phyloP scores from a whole-genome alignment of 139 green algal genomes.

The Coelastrella sp. region DNA sequence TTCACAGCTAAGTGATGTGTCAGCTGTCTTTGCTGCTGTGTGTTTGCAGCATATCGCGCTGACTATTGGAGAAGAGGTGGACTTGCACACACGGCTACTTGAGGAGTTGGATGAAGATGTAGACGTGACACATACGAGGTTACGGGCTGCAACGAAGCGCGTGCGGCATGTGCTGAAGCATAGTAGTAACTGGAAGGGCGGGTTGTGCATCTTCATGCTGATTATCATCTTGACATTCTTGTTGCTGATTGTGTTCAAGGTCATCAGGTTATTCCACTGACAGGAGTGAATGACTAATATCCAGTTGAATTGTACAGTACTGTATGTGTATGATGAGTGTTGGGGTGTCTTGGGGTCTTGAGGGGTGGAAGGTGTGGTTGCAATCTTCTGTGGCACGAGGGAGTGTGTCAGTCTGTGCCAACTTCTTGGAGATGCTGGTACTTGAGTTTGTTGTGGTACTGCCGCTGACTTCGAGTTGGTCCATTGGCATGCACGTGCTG shows the following conservation, averaged over 20 bases:
- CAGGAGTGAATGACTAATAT: neutral
- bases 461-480: too few relatives aligned
- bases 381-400: too few relatives aligned
- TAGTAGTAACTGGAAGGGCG: conserved; percentile 66
- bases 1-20: neutral
- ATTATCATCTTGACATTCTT: conserved; percentile 77
- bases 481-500: too few relatives aligned
- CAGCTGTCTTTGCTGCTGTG: conserved; percentile 8
- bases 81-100: conserved; percentile 89
- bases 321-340: too few relatives aligned
- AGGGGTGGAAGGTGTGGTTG: too few relatives aligned
- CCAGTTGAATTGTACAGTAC: neutral
- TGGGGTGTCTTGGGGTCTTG: too few relatives aligned
- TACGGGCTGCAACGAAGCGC: conserved; percentile 71
- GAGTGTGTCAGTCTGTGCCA: too few relatives aligned
- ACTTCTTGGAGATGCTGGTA: too few relatives aligned
- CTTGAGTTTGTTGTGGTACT: too few relatives aligned
- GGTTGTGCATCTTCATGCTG: conserved; percentile 73
- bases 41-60: conserved; percentile 83
- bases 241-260: conserved; percentile 70
- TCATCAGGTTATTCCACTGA: conserved; percentile 51
- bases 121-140: conserved; percentile 75
- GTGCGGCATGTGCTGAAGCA: conserved; percentile 61
- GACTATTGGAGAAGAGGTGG: conserved; percentile 92
- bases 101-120: conserved; percentile 90